phyloP scores from a whole-genome alignment of 2,329 filamentous ascomycete genomes.

The Colletotrichum caudatum region DNA sequence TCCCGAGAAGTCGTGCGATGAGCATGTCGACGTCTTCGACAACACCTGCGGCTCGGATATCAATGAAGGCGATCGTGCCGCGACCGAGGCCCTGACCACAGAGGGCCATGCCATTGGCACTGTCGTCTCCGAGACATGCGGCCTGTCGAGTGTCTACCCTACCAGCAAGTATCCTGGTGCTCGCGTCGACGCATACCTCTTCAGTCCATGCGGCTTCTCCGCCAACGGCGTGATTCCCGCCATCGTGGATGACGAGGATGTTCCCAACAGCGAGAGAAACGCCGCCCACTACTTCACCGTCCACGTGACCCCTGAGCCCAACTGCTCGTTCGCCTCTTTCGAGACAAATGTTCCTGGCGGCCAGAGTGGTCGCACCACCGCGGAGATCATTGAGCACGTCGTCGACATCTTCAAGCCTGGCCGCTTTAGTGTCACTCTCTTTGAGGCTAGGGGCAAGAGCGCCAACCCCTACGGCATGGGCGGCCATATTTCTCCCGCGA shows the following conservation, averaged over 20 bases:
- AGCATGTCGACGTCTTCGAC: conserved; percentile 83
- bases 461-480: conserved; percentile 57
- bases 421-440: conserved; percentile 96
- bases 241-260: conserved; percentile 66
- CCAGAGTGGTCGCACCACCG: conserved; percentile 88
- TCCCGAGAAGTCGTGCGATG: conserved; percentile 59
- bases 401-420: conserved; percentile 96
- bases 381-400: conserved; percentile 92
- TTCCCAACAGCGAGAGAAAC: conserved; percentile 50
- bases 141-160: conserved; percentile 90
- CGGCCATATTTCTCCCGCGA: conserved; percentile 54
- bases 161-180: conserved; percentile 89
- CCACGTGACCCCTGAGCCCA: conserved; percentile 95
- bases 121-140: conserved; percentile 90
- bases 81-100: conserved; percentile 83
- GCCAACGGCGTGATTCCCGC: conserved; percentile 95
- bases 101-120: conserved; percentile 95
- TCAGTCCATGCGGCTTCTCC: conserved; percentile 96
- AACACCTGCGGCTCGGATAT: conserved; percentile 68
- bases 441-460: conserved; percentile 81
- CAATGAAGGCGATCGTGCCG: conserved; percentile 68
- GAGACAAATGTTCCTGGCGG: conserved; percentile 96
- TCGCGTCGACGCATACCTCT: conserved; percentile 94
- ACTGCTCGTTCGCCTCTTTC: conserved; percentile 97
- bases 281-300: conserved; percentile 95